Evolutionary conservation across 2,329 filamentous ascomycete genomes (phyloP).

Genomic region (Sphaerulina musiva): DNA sequence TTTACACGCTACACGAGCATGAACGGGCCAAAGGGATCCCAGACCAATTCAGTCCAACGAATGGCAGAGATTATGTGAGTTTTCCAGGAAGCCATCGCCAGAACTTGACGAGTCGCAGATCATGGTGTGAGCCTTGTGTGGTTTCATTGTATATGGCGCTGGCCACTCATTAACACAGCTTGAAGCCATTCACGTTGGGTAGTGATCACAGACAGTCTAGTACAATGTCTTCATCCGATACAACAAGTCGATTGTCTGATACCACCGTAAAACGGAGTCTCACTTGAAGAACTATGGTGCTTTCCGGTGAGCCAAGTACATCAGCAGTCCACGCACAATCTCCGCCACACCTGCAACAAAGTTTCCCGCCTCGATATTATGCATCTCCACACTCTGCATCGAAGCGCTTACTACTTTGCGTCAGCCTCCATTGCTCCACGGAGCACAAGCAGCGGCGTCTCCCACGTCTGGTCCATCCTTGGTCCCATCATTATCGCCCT

Average conservation of each 20-base stretch:
- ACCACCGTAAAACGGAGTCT: background rate
- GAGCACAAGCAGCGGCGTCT: background rate
- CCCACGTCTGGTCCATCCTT: background rate
- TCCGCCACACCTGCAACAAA: background rate
- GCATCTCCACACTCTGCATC: background rate
- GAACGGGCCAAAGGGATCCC: no score
- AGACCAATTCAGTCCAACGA: no score
- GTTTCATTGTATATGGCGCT: background rate
- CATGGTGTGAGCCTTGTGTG: background rate
- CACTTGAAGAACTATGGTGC: background rate
- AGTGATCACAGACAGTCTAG: background rate
- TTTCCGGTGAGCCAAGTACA: background rate
- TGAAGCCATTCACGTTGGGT: background rate
- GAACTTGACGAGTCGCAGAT: background rate
- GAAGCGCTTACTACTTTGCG: background rate
- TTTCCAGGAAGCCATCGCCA: background rate
- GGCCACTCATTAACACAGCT: background rate
- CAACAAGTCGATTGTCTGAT: background rate
- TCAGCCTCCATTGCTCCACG: background rate
- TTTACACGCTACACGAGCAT: no score
- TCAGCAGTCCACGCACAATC: background rate
- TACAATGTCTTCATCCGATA: background rate
- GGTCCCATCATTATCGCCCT: background rate
- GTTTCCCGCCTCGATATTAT: background rate
- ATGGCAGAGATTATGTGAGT: no score